A percentile compares a stretch with the other conserved stretches of the same genome.
These are phyloP conservation scores for Neostapfia colusana DNA, from an alignment of 176 grass and related monocot species.

Conservation along the genomic window DNA sequence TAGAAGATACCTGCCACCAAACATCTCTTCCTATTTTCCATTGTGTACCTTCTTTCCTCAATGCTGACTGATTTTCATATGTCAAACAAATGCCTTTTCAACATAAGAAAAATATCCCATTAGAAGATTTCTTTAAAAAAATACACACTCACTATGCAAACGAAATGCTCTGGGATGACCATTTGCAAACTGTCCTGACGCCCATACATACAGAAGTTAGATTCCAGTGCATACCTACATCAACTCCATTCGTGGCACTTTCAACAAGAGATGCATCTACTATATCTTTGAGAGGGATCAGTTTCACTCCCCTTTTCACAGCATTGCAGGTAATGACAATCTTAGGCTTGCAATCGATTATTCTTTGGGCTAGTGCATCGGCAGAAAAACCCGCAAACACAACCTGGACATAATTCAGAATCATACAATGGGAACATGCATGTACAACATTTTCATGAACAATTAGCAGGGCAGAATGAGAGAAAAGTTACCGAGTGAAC, in stretches of 20 bases:
- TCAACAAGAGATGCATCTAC: slow-evolving; percentile 69
- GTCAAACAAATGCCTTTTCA: slow-evolving; percentile 82
- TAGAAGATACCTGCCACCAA: slow-evolving; percentile 84
- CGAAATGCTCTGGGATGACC: neutral
- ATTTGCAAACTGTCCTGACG: neutral
- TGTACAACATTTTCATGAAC: neutral
- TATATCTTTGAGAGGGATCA: slow-evolving; percentile 87
- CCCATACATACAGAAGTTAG: neutral
- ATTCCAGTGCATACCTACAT: slow-evolving; percentile 59
- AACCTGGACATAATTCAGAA: slow-evolving; percentile 52
- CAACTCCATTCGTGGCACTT: slow-evolving; percentile 64
- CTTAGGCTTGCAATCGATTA: slow-evolving; percentile 85
- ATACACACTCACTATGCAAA: neutral
- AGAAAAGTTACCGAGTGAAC: slow-evolving; percentile 75
- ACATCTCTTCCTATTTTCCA: slow-evolving; percentile 77
- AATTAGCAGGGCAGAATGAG: neutral
- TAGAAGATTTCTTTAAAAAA: slow-evolving; percentile 20
- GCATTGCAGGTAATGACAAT: slow-evolving; percentile 96
- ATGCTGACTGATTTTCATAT: slow-evolving; percentile 68
- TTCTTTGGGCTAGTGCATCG: slow-evolving; percentile 83
- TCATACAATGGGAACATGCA: neutral
- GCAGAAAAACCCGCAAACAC: slow-evolving; percentile 97
- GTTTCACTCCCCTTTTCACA: slow-evolving; percentile 70
- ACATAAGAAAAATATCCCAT: slow-evolving; percentile 9
- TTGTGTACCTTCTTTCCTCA: slow-evolving; percentile 76